phyloP scores from a whole-genome alignment of 179 eudicot genomes.

The Silene noctiflora region DNA sequence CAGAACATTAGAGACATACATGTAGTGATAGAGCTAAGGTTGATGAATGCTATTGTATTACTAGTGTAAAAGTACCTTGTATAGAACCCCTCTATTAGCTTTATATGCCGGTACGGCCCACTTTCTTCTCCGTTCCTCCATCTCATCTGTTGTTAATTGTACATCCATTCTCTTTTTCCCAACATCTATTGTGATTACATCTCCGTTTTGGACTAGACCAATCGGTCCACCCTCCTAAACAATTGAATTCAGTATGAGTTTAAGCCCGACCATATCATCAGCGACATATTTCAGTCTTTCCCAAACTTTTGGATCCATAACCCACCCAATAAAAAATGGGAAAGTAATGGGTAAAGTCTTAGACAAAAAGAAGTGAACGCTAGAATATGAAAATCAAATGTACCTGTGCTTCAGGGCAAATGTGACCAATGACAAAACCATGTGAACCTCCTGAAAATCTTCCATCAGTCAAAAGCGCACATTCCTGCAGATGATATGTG shows the following conservation, averaged over 20 bases:
- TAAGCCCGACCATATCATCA: too few species aligned
- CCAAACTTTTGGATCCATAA: neutral
- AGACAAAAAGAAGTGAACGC: too few species aligned
- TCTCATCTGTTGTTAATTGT: constrained; percentile 51
- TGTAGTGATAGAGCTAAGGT: neutral
- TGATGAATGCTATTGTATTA: neutral
- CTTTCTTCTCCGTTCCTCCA: constrained; percentile 63
- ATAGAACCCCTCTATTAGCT: constrained; percentile 74
- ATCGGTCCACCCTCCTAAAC: constrained; percentile 95
- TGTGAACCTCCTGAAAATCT: constrained; percentile 98
- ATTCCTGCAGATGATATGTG: constrained; percentile 50
- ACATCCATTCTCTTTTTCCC: constrained; percentile 71
- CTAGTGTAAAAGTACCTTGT: constrained; percentile 50
- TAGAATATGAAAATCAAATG: neutral
- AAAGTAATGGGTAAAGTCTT: neutral
- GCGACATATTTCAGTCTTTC: neutral
- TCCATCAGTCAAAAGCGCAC: constrained; percentile 92
- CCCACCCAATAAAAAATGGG: neutral
- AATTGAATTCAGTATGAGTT: constrained; percentile 3
- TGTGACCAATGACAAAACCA: constrained; percentile 93
- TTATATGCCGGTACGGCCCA: constrained; percentile 74
- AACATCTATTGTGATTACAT: constrained; percentile 67
- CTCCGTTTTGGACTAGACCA: constrained; percentile 77
- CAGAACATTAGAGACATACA: neutral
- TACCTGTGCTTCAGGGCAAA: constrained; percentile 97